Evolutionary conservation across 2,329 filamentous ascomycete genomes (phyloP).

Genomic region (Aspergillus vadensis): DNA sequence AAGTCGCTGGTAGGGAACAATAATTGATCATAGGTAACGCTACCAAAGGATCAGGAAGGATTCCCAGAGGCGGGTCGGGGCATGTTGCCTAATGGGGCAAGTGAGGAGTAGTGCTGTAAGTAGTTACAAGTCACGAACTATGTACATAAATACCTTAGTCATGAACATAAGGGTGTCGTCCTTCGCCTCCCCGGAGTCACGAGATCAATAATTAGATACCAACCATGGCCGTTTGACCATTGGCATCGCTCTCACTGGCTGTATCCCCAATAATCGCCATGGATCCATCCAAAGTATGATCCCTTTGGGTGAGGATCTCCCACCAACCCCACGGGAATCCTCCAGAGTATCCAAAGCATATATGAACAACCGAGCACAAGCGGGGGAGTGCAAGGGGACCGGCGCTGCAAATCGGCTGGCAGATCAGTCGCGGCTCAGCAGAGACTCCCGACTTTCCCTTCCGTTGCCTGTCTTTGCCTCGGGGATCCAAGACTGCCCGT

Average conservation of each 20-base stretch:
- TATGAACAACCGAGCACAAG: not conserved
- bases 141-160: too few relatives aligned
- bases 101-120: too few relatives aligned
- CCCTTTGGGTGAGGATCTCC: not conserved
- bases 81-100: too few relatives aligned
- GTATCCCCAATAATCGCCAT: not conserved
- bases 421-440: not conserved
- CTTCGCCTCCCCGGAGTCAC: not conserved
- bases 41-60: too few relatives aligned
- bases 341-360: too few relatives aligned
- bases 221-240: not conserved
- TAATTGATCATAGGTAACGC: too few relatives aligned
- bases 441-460: not conserved
- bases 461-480: constrained; percentile 1
- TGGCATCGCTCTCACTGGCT: not conserved
- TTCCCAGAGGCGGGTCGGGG: too few relatives aligned
- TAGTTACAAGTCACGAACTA: too few relatives aligned
- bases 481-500: not conserved
- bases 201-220: not conserved
- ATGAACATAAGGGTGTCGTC: too few relatives aligned
- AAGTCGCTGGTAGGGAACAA: not conserved
- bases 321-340: not conserved
- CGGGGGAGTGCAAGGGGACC: not conserved
- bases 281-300: not conserved
- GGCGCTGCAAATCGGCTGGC: not conserved